Evolutionary conservation across 768 basidiomycete species (phyloP).

Genomic region (Naganishia vishniacii): DNA sequence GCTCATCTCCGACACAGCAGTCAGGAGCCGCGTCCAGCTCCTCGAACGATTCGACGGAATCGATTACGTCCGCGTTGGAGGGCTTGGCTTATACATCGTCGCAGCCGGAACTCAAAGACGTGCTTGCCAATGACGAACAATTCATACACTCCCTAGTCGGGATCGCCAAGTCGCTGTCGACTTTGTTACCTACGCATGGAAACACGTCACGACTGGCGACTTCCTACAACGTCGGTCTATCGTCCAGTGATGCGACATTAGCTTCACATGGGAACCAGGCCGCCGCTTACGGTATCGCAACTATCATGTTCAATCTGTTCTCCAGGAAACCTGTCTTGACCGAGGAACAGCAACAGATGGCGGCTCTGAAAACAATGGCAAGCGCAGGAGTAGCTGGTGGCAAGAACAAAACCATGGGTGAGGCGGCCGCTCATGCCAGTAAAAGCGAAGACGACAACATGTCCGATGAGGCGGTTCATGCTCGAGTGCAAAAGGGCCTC

Average conservation of each 20-base stretch:
- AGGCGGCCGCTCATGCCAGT: conserved; percentile 24
- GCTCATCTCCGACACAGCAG: not conserved
- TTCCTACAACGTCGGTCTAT: conserved; percentile 21
- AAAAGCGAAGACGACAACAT: conserved; percentile 48
- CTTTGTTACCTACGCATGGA: not conserved
- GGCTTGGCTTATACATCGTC: conserved; percentile 27
- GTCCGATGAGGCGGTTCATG: conserved; percentile 62
- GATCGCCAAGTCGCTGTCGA: conserved; percentile 12
- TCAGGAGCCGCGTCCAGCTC: not conserved
- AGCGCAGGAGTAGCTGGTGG: conserved; percentile 50
- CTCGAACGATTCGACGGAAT: not conserved
- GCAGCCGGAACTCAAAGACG: conserved; percentile 20
- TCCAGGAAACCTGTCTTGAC: conserved; percentile 64
- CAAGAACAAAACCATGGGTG: conserved; percentile 30
- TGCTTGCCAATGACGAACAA: not conserved
- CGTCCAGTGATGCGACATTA: conserved; percentile 5
- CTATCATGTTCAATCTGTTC: conserved; percentile 70
- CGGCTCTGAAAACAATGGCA: conserved; percentile 72
- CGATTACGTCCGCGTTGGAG: conserved; percentile 20
- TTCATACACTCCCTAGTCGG: conserved; percentile 35
- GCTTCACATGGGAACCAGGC: conserved; percentile 46
- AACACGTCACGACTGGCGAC: conserved; percentile 5
- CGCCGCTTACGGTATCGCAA: conserved; percentile 69
- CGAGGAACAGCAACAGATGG: conserved; percentile 76
- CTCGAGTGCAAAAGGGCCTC: conserved; percentile 59